These are phyloP conservation scores for Fraxinus americana DNA, from an alignment of 257 asterid genomes.

Conservation along the genomic window DNA sequence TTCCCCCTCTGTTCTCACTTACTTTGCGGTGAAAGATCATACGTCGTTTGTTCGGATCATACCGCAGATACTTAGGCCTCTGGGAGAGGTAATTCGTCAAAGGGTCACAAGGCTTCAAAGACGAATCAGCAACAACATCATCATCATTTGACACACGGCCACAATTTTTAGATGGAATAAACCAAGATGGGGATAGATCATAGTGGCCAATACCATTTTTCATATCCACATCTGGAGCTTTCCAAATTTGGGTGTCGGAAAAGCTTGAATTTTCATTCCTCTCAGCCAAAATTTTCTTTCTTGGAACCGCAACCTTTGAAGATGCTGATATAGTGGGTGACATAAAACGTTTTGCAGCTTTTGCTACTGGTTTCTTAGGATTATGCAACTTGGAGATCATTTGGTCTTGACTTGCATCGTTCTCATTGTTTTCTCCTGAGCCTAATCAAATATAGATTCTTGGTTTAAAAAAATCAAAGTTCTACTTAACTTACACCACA, in stretches of 20 bases:
- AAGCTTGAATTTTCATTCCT: slow-evolving; percentile 37
- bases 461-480: not conserved
- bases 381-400: slow-evolving; percentile 37
- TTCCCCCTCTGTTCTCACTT: slow-evolving; percentile 18
- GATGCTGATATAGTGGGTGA: slow-evolving; percentile 66
- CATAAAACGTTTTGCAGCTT: slow-evolving; percentile 51
- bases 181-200: slow-evolving; percentile 19
- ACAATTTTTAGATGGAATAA: slow-evolving; percentile 12
- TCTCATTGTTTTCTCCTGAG: slow-evolving; percentile 64
- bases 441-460: slow-evolving; percentile 23
- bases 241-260: slow-evolving; percentile 25
- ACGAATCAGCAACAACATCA: slow-evolving; percentile 27
- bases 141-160: slow-evolving; percentile 37
- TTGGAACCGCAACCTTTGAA: slow-evolving; percentile 51
- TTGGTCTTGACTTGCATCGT: slow-evolving; percentile 35
- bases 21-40: slow-evolving; percentile 36
- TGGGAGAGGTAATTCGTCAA: slow-evolving; percentile 56
- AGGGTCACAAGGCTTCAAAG: slow-evolving; percentile 55
- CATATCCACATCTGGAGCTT: slow-evolving; percentile 15
- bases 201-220: slow-evolving; percentile 15
- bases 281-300: slow-evolving; percentile 60
- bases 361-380: slow-evolving; percentile 33
- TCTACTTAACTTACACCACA: not conserved
- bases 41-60: slow-evolving; percentile 55
- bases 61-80: slow-evolving; percentile 75